phyloP scores from a whole-genome alignment of 345 rosid species.

The Litchi chinensis region DNA sequence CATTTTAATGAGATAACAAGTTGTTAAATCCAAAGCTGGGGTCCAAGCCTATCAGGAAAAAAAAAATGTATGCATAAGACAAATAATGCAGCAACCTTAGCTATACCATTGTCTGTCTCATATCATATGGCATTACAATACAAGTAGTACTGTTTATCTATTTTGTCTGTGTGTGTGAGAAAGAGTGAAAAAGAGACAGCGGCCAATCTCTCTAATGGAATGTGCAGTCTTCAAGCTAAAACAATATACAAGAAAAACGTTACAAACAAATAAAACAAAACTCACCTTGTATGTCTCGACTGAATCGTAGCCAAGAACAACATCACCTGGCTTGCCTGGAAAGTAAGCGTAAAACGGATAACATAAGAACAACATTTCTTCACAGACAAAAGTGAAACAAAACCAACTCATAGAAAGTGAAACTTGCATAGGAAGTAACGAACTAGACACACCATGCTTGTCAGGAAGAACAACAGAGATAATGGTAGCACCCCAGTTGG shows the following conservation, averaged over 20 bases:
- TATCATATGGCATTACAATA: neutral
- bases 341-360: constrained; percentile 7
- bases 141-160: neutral
- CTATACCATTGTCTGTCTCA: neutral
- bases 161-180: neutral
- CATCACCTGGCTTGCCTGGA: constrained; percentile 73
- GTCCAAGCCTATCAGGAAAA: neutral
- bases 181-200: neutral
- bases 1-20: neutral
- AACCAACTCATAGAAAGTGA: neutral
- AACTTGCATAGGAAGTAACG: neutral
- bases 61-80: neutral
- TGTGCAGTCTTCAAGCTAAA: neutral
- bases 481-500: constrained; percentile 89
- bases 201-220: neutral
- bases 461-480: constrained; percentile 75
- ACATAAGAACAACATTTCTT: neutral
- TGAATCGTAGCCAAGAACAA: constrained; percentile 77
- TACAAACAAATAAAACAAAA: neutral
- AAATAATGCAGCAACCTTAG: neutral
- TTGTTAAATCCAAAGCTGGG: constrained; percentile 7
- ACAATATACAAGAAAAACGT: neutral
- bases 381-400: neutral
- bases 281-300: constrained; percentile 61
- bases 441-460: constrained; percentile 62